These are phyloP conservation scores for Blumeria graminis DNA, from an alignment of 2,329 filamentous ascomycete genomes.

Conservation along the genomic window DNA sequence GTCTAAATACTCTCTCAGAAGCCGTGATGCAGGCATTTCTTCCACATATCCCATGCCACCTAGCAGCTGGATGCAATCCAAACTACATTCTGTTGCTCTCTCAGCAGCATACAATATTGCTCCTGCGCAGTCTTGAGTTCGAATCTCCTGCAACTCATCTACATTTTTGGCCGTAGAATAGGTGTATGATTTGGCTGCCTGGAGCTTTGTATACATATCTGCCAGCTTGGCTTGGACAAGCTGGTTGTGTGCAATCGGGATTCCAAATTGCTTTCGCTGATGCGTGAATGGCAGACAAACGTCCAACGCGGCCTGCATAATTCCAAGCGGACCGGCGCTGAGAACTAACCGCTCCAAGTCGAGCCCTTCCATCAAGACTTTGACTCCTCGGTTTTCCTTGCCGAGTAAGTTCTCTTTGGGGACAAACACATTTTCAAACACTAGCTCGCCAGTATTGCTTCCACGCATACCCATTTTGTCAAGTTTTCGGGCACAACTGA, in stretches of 20 bases:
- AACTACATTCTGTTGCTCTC: constrained; percentile 60
- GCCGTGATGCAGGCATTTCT: constrained; percentile 71
- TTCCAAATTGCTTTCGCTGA: constrained; percentile 67
- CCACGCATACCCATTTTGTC: constrained; percentile 98
- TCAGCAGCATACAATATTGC: constrained; percentile 87
- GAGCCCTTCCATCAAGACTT: constrained; percentile 85
- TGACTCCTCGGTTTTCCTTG: constrained; percentile 54
- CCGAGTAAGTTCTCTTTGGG: constrained; percentile 64
- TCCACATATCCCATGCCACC: constrained; percentile 93
- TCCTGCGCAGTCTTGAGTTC: constrained; percentile 81
- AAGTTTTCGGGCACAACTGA: constrained; percentile 70
- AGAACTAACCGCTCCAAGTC: constrained; percentile 86
- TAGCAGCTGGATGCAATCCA: constrained; percentile 78
- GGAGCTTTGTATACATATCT: constrained; percentile 92
- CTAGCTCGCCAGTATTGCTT: constrained; percentile 82
- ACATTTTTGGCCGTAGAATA: constrained; percentile 59
- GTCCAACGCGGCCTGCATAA: constrained; percentile 85
- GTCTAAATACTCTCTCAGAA: constrained; percentile 35
- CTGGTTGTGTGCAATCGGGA: constrained; percentile 76
- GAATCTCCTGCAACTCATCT: constrained; percentile 49
- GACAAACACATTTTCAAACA: constrained; percentile 80
- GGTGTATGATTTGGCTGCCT: constrained; percentile 66
- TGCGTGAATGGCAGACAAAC: constrained; percentile 74
- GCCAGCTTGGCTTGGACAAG: constrained; percentile 80
- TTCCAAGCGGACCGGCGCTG: constrained; percentile 67